Percentiles rank a stretch among this genome's conserved stretches.
Evolutionary conservation across 176 grass and related monocot genomes (phyloP).

Genomic region (Puccinellia tenuiflora): DNA sequence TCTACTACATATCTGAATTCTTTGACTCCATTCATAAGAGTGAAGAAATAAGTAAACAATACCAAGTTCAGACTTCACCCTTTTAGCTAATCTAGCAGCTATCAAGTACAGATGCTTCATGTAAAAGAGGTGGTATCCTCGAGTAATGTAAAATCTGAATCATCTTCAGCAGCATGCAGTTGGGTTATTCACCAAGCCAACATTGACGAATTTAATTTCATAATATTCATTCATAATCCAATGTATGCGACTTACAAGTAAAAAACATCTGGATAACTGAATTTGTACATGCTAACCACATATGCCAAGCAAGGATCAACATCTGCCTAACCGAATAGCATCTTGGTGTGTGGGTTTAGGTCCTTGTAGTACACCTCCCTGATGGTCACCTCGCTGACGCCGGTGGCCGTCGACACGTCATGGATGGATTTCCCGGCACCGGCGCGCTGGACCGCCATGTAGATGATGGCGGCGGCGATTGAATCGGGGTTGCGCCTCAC

Average conservation of each 20-base stretch:
- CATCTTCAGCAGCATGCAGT: too few relatives aligned
- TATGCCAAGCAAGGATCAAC: background rate
- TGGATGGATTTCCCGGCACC: background rate
- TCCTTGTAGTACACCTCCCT: constrained; percentile 35
- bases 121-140: too few relatives aligned
- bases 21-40: too few relatives aligned
- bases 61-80: too few relatives aligned
- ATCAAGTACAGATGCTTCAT: too few relatives aligned
- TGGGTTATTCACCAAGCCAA: too few relatives aligned
- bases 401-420: constrained; percentile 35
- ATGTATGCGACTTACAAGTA: background rate
- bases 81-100: too few relatives aligned
- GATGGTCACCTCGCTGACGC: constrained; percentile 37
- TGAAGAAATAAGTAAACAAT: too few relatives aligned
- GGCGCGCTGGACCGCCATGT: constrained; percentile 3
- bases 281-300: background rate
- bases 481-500: constrained; percentile 37
- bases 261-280: background rate
- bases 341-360: background rate
- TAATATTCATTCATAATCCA: background rate
- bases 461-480: constrained; percentile 40
- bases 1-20: too few relatives aligned
- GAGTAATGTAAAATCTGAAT: too few relatives aligned
- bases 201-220: too few relatives aligned
- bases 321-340: constrained; percentile 19